Evolutionary conservation across 106 monocot species (phyloP), one percentile per base, ranked within the genome.

Genomic region (Phalaenopsis aphrodite): DNA sequence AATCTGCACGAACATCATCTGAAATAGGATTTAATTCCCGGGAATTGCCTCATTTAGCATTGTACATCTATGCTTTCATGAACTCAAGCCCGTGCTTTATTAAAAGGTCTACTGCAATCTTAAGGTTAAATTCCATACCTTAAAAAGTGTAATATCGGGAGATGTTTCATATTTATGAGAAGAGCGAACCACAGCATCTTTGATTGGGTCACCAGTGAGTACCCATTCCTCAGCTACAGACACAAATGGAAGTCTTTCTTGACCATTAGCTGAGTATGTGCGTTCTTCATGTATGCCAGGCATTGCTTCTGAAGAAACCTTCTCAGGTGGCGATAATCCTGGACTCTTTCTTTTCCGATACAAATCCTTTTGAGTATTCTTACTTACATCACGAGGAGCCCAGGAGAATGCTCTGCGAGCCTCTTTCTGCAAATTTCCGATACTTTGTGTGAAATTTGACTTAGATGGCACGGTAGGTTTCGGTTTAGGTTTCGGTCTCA

Each of bases 101-200:
- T n/a, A 30, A 45, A 45, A 4, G 43, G 6, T 0, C 4, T 5
- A 1, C 41, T 17, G 17, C 19, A 75, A 43, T 45, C 45, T 48
- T 48, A 76, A 49, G 24, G 47, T 48, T 48, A 76, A 24, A 30
- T 48, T 43, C 11, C 46, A 48, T 78, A 90, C 97, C 94, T 94
- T 94, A 76, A 98, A 94, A 79, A 98, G 90, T 79, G 90, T 87
- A 78, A 98, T 90, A 83, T 98, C 97, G 82, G 97, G 97, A 81
- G 94, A 78, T 68, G 88, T 92, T 88, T 94, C 90, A 80, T 98
- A 98, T 88, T 48, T 90, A 79, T 98, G 97, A 84, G 87, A 87
- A 42, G 79, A 78, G 5, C 97, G 97, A 78, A 90, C 85, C 79
- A 78, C 84, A 79, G 77, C 71, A 82, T 98, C 97, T 81, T 89